Evolutionary conservation across 495 filamentous ascomycete species (phyloP).

Genomic region (Pseudevernia furfuracea): DNA sequence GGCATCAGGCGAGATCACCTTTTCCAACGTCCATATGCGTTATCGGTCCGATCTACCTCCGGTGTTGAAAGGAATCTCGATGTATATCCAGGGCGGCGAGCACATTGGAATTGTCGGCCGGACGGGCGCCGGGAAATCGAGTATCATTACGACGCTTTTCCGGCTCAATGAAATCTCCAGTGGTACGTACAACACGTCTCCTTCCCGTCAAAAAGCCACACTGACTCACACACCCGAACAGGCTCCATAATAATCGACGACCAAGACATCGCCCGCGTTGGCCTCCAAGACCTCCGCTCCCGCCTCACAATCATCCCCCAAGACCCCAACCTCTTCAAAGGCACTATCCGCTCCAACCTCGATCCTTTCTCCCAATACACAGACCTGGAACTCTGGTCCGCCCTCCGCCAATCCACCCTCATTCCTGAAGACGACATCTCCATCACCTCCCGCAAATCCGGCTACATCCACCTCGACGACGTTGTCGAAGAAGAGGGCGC

Average conservation of each 20-base stretch:
- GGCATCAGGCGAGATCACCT: slow-evolving; percentile 24
- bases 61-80: slow-evolving; percentile 26
- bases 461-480: slow-evolving; percentile 18
- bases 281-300: slow-evolving; percentile 28
- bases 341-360: slow-evolving; percentile 32
- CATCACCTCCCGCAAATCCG: not conserved
- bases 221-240: no score
- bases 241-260: slow-evolving; percentile 27
- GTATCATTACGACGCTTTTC: slow-evolving; percentile 28
- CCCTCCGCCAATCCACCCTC: slow-evolving; percentile 23
- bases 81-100: slow-evolving; percentile 27
- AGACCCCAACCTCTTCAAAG: slow-evolving; percentile 31
- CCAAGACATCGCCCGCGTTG: slow-evolving; percentile 23
- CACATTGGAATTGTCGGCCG: slow-evolving; percentile 33
- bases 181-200: slow-evolving; percentile 9
- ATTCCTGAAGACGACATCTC: slow-evolving; percentile 10
- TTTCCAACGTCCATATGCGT: slow-evolving; percentile 25
- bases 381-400: slow-evolving; percentile 23
- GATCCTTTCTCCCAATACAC: slow-evolving; percentile 27
- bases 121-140: slow-evolving; percentile 34
- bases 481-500: slow-evolving; percentile 25
- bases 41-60: slow-evolving; percentile 21
- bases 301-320: slow-evolving; percentile 33
- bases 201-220: no score
- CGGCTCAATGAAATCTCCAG: slow-evolving; percentile 29